Base-by-base conservation (phyloP, 2,329 filamentous ascomycete species). In the Rhinocladiella mackenziei region DNA sequence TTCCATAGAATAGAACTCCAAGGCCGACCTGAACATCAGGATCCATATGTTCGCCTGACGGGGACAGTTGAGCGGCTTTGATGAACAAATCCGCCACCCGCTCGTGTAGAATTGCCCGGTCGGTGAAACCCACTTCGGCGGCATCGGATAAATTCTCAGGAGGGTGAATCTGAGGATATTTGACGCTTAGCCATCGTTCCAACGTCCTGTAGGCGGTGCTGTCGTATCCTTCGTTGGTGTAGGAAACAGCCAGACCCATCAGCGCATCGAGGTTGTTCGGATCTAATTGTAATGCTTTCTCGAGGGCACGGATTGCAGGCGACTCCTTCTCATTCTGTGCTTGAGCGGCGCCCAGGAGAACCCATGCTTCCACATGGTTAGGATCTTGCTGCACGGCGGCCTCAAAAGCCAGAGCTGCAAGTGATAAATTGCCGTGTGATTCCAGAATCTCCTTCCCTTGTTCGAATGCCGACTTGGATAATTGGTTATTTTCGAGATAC, bases 311-410 rank as follows among this genome's bases (percentile, higher is more conserved):
- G 54, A 98, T 96, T 2, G 92, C 92, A 0, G 92, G 91, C 6
- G 88, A 85, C 66, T 98, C 92, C 70, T 98, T 98, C 67, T 98
- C 92, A 65, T 98, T 98, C 65, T 98, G 92, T 14, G 92, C 92
- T 68, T 98, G 92, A 13, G 89, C 86, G 41, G 84, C 83, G 40
- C 92, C 92, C 22, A 98, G 78, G 59, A 89, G 84, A 7, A 89
- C 87, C 92, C 92, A 98, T 2, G 92, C 92, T 42, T 94, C 86
- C 26, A 91, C 81, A 63, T 97, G 91, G 42, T 84, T 75, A 0
- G 88, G 80, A 51, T 95, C 81, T 68, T 91, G 89, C 65, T 96
- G 89, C 4, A 91, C 87, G 2, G 92, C 92, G 13, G 92, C 89
- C 68, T 98, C 92, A 58, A 98, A 98, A 0, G 92, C 92, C 36